Conservation (phyloP, 208 protist genomes). For the Leishmania major region DNA sequence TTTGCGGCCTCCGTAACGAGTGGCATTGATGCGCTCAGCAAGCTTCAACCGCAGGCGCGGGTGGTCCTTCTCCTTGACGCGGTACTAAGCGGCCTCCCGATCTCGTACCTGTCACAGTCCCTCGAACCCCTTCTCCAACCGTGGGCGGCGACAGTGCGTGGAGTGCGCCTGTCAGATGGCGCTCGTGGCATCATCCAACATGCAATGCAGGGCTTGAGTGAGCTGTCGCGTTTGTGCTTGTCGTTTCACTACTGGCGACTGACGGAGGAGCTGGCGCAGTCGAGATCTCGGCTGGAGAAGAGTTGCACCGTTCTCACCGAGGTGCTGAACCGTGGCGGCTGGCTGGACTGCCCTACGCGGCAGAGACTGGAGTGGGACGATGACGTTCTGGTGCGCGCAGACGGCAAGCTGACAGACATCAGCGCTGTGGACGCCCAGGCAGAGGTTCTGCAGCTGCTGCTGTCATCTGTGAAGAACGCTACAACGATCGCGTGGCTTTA, state of each 20-base stretch:
- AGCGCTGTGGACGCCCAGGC: slow-evolving; percentile 61
- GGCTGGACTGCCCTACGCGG: slow-evolving; percentile 45
- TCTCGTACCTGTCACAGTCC: slow-evolving; percentile 19
- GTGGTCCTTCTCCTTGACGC: slow-evolving; percentile 42
- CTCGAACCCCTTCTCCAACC: slow-evolving; percentile 38
- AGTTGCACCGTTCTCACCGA: slow-evolving; percentile 24
- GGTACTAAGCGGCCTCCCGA: slow-evolving; percentile 31
- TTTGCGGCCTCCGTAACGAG: slow-evolving; percentile 29
- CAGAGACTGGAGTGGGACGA: slow-evolving; percentile 23
- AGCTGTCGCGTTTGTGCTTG: slow-evolving; percentile 41
- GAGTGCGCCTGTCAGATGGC: slow-evolving; percentile 37
- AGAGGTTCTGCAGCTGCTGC: slow-evolving; percentile 43
- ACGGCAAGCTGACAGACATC: slow-evolving; percentile 18
- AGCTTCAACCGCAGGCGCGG: slow-evolving; percentile 28
- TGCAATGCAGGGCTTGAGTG: slow-evolving; percentile 30
- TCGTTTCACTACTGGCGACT: slow-evolving; percentile 46
- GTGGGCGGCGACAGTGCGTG: slow-evolving; percentile 4
- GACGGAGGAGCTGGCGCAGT: slow-evolving; percentile 35
- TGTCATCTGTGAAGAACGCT: slow-evolving; percentile 42
- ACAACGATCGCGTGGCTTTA: slow-evolving; percentile 61
- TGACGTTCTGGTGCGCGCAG: slow-evolving; percentile 6
- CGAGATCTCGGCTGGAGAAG: slow-evolving; percentile 24
- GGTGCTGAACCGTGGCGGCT: slow-evolving; percentile 43
- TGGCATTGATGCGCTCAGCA: slow-evolving; percentile 24
- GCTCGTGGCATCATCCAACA: slow-evolving; percentile 33